A percentile compares a stretch with the other conserved stretches of the same genome.
Evolutionary conservation across 208 protist species (phyloP).

Genomic region (Leishmania amazonensis): DNA sequence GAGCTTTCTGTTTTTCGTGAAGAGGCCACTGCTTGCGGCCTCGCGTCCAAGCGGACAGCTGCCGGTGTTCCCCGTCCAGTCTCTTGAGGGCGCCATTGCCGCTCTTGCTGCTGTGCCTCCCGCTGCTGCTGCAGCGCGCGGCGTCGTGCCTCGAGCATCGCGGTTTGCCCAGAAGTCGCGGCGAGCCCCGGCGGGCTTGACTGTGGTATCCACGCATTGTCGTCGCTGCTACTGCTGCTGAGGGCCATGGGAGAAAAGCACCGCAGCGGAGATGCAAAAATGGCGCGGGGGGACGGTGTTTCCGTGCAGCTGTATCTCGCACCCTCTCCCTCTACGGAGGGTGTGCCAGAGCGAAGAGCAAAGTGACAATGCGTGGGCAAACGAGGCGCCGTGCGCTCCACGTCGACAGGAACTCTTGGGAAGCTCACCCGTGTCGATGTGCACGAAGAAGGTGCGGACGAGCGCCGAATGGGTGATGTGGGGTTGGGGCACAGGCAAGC

Average conservation of each 20-base stretch:
- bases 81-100: constrained; percentile 3
- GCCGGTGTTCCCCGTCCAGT: background rate
- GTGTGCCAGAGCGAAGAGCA: background rate
- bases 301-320: background rate
- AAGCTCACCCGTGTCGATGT: background rate
- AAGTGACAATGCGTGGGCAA: background rate
- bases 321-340: background rate
- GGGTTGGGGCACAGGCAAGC: background rate
- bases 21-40: background rate
- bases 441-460: background rate
- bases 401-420: background rate
- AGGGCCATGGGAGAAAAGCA: constrained; percentile 5
- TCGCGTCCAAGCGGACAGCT: constrained; percentile 2
- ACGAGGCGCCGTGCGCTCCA: background rate
- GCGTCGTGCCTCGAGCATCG: constrained; percentile 69
- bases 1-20: constrained; percentile 15
- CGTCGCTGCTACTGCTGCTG: constrained; percentile 44
- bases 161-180: constrained; percentile 29
- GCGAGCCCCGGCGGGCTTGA: background rate
- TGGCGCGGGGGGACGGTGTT: background rate
- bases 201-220: constrained; percentile 36
- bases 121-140: constrained; percentile 56
- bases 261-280: background rate
- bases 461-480: background rate
- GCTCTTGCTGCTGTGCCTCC: constrained; percentile 36